phyloP scores from a whole-genome alignment of 1,284 basidiomycete genomes.

The Trichosporon coremiiforme region DNA sequence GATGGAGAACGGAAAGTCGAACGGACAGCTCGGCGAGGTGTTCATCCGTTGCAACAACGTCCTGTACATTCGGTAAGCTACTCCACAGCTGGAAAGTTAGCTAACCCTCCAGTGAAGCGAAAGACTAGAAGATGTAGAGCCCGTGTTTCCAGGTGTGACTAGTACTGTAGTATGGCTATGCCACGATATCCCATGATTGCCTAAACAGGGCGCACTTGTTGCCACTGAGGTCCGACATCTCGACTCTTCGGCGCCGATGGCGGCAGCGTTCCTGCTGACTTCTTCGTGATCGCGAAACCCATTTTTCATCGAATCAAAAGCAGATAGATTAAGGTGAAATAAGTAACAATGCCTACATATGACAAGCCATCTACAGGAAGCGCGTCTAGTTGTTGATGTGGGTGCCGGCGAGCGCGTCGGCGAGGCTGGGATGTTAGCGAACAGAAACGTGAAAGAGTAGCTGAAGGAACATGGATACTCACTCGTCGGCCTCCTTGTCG shows the following conservation, averaged over 20 bases:
- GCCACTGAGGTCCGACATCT: not conserved
- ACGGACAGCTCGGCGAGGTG: constrained; percentile 94
- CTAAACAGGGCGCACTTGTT: not conserved
- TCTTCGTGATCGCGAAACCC: not conserved
- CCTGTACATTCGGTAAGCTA: constrained; percentile 69
- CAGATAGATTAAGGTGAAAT: not conserved
- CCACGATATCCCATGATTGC: constrained; percentile 11
- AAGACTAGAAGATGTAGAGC: constrained; percentile 33
- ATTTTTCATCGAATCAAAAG: constrained; percentile 6
- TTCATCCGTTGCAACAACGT: constrained; percentile 98
- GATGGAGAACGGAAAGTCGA: constrained; percentile 93
- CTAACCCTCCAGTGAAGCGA: constrained; percentile 44
- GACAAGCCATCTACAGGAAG: constrained; percentile 13
- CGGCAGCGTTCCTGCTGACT: not conserved
- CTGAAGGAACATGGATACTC: constrained; percentile 27
- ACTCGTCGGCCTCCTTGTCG: constrained; percentile 52
- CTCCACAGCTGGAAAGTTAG: not conserved
- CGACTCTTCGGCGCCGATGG: too few relatives aligned
- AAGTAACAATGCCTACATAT: constrained; percentile 19
- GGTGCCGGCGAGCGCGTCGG: constrained; percentile 46
- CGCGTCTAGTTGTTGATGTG: constrained; percentile 36
- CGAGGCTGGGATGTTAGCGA: constrained; percentile 38
- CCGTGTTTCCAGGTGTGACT: constrained; percentile 17
- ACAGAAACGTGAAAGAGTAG: too few relatives aligned
- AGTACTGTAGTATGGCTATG: constrained; percentile 20